These are phyloP conservation scores for Leccinum fibrillosum DNA, from an alignment of 768 basidiomycete species.

Conservation along the genomic window DNA sequence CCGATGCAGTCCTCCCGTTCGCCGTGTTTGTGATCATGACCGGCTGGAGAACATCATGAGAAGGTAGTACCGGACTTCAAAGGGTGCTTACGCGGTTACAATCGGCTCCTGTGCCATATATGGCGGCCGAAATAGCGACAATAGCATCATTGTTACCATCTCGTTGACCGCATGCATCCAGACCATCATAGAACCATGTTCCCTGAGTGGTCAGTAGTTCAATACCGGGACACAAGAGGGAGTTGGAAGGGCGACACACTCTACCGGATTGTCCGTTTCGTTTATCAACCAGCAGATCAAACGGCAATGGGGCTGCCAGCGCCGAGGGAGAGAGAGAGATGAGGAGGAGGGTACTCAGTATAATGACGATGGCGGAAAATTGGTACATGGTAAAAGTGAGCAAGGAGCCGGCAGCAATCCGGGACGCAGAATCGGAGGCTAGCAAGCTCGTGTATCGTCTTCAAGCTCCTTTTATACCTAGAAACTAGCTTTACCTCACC, in stretches of 20 bases:
- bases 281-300: slow-evolving; percentile 40
- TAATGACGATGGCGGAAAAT: slow-evolving; percentile 28
- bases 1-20: slow-evolving; percentile 49
- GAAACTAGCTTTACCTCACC: slow-evolving; percentile 29
- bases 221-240: neutral
- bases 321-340: slow-evolving; percentile 39
- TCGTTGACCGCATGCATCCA: slow-evolving; percentile 61
- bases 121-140: slow-evolving; percentile 55
- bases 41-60: slow-evolving; percentile 40
- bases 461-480: slow-evolving; percentile 25
- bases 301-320: slow-evolving; percentile 37
- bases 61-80: neutral
- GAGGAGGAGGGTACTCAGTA: slow-evolving; percentile 43
- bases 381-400: slow-evolving; percentile 16
- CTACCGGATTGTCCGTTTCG: slow-evolving; percentile 46
- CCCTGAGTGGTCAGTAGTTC: slow-evolving; percentile 40
- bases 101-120: slow-evolving; percentile 53
- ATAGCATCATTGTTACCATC: slow-evolving; percentile 51
- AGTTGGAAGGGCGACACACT: slow-evolving; percentile 37
- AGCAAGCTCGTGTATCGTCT: slow-evolving; percentile 5
- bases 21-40: slow-evolving; percentile 57
- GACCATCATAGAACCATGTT: slow-evolving; percentile 60
- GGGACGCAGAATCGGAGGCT: slow-evolving; percentile 3
- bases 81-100: slow-evolving; percentile 55
- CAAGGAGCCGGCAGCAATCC: neutral